phyloP scores from a whole-genome alignment of 2,329 filamentous ascomycete genomes.

The Calonectria leucothoes region DNA sequence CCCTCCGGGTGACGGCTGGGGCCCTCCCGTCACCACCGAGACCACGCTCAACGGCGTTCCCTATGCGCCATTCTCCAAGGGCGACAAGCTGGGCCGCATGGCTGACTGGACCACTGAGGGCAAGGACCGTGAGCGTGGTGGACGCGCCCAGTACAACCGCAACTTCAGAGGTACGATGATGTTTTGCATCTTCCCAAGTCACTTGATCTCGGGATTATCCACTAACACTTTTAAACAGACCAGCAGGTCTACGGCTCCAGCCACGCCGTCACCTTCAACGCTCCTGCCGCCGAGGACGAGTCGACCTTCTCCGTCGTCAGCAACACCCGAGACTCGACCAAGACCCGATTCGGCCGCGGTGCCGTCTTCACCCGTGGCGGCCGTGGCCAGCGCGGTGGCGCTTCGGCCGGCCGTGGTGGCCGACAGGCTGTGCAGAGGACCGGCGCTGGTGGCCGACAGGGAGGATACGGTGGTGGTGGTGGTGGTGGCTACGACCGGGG shows the following conservation, averaged over 20 bases:
- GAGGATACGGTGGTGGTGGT: slow-evolving; percentile 58
- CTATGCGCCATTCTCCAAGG: slow-evolving; percentile 98
- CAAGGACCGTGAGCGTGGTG: slow-evolving; percentile 84
- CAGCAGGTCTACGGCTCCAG: slow-evolving; percentile 97
- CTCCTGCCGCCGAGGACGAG: slow-evolving; percentile 94
- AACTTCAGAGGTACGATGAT: slow-evolving; percentile 83
- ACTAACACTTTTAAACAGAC: slow-evolving; percentile 63
- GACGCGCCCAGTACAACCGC: slow-evolving; percentile 89
- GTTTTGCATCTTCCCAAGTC: background rate
- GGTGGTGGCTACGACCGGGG: slow-evolving; percentile 75
- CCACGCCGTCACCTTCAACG: slow-evolving; percentile 86
- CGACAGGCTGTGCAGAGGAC: slow-evolving; percentile 77
- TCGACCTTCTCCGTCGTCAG: slow-evolving; percentile 98
- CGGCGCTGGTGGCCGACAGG: slow-evolving; percentile 74
- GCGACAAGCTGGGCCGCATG: slow-evolving; percentile 98
- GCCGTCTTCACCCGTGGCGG: slow-evolving; percentile 90
- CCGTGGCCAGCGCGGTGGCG: slow-evolving; percentile 80
- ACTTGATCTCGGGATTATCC: background rate
- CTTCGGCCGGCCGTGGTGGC: slow-evolving; percentile 70
- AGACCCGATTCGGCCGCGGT: slow-evolving; percentile 89
- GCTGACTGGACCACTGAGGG: slow-evolving; percentile 96
- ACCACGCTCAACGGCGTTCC: slow-evolving; percentile 95
- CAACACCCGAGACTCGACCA: slow-evolving; percentile 87
- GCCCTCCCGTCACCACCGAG: slow-evolving; percentile 83
- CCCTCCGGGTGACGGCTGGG: slow-evolving; percentile 86